A percentile compares a stretch with the other conserved stretches of the same genome.
Evolutionary conservation across 179 eudicot genomes (phyloP).

Genomic region (Actinidia chinensis): DNA sequence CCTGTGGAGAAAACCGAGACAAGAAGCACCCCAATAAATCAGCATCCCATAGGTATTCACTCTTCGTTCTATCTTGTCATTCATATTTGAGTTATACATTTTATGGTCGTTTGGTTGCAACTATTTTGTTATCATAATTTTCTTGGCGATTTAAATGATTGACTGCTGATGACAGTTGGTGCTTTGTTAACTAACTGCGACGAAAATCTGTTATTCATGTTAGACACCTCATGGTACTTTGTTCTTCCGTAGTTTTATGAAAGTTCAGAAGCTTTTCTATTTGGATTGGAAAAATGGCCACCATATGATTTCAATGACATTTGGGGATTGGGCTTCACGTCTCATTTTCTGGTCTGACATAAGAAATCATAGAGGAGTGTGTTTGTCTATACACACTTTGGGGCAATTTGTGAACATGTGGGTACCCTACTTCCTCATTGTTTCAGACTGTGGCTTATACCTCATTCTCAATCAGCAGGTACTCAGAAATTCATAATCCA

Average conservation of each 20-base stretch:
- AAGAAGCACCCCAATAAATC: conserved; percentile 59
- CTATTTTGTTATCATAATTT: conserved; percentile 5
- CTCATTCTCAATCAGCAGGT: too few species aligned
- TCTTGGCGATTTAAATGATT: conserved; percentile 7
- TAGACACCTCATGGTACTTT: background rate
- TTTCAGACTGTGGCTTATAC: too few species aligned
- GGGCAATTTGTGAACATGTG: too few species aligned
- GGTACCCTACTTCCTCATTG: too few species aligned
- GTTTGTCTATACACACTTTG: too few species aligned
- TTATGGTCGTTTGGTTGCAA: background rate
- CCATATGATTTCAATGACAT: background rate
- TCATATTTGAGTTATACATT: background rate
- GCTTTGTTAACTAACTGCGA: background rate
- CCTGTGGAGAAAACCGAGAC: conserved; percentile 54
- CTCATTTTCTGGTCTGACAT: background rate
- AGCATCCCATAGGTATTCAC: conserved; percentile 43
- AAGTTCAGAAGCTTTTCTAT: background rate
- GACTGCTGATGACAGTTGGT: background rate
- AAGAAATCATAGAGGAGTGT: too few species aligned
- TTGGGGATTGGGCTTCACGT: too few species aligned
- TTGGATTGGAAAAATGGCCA: background rate
- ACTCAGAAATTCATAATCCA: too few species aligned
- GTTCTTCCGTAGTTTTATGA: background rate
- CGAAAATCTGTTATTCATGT: background rate
- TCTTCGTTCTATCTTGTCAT: background rate